A percentile compares a stretch with the other conserved stretches of the same genome.
These are phyloP conservation scores for Forsythia suspensa DNA, from an alignment of 257 asterid species.

Conservation along the genomic window DNA sequence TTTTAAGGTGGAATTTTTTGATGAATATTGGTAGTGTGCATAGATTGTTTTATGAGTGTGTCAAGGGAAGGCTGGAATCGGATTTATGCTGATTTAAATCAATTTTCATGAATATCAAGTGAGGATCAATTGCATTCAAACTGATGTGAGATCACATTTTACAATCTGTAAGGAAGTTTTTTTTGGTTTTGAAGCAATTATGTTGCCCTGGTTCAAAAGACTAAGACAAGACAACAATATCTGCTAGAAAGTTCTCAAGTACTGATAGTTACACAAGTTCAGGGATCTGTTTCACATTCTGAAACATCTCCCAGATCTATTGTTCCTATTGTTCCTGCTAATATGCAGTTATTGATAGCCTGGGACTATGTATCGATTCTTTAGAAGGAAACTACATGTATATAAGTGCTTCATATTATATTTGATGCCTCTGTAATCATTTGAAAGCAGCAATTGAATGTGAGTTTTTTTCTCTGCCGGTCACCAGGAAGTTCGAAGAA, in stretches of 20 bases:
- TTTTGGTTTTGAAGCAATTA: background rate
- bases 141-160: background rate
- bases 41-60: background rate
- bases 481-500: constrained; percentile 78
- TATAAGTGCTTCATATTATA: background rate
- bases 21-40: background rate
- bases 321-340: background rate
- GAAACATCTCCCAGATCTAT: background rate
- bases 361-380: background rate
- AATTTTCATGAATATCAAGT: background rate
- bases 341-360: background rate
- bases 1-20: background rate
- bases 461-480: constrained; percentile 9
- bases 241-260: background rate
- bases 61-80: background rate
- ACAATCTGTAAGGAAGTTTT: background rate
- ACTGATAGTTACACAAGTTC: background rate
- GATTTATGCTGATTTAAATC: background rate
- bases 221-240: background rate
- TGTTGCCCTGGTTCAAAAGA: background rate
- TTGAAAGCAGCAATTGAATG: background rate
- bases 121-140: background rate
- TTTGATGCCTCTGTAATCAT: background rate
- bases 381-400: background rate
- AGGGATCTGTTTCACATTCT: background rate